Evolutionary conservation across 2,329 filamentous ascomycete species (phyloP), one percentile per base, ranked within the genome.

Genomic region (Fusarium falciforme): DNA sequence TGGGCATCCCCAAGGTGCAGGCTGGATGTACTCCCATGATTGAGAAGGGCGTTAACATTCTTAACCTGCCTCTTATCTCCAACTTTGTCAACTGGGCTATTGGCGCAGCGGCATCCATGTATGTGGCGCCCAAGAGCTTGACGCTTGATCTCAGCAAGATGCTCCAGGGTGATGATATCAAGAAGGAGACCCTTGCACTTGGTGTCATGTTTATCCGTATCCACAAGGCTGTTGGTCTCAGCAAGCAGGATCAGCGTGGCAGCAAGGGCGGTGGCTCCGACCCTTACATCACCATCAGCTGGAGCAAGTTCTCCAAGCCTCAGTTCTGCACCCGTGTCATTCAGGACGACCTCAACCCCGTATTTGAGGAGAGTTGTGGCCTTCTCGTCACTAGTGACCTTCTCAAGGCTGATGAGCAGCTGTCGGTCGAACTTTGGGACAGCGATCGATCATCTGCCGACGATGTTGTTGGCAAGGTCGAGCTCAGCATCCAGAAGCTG

Each of bases 21-120:
- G 96, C 95, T 17, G 94, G 94, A 2, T 98, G 96, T 79, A 92
- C 95, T 16, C 96, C 96, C 0, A 96, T 98, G 92, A 83, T 98
- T n/a, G 91, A 96, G 80, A 93, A 91, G 74, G 96, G 95, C 3
- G 92, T 97, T 70, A 98, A 98, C 76, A 91, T 98, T 54, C 86
- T 98, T 29, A 98, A 98, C 76, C 85, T 98, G 11, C 96, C 96
- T 0, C 83, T 98, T 40, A 98, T 98, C 77, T 97, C 94, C 16
- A 97, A 97, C 78, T 98, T 99, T 80, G 96, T 98, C 82, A 98
- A 98, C 83, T 98, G 95, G 84, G 94, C 96, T 6, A 97, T 98
- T 77, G 92, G 91, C 40, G 91, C 96, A 0, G 94, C 95, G 0
- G 93, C 93, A 4, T 93, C 92, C 79, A 93, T 98, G 89, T 98